Evolutionary conservation across 2,329 filamentous ascomycete genomes (phyloP).

Genomic region (Geosmithia flava): DNA sequence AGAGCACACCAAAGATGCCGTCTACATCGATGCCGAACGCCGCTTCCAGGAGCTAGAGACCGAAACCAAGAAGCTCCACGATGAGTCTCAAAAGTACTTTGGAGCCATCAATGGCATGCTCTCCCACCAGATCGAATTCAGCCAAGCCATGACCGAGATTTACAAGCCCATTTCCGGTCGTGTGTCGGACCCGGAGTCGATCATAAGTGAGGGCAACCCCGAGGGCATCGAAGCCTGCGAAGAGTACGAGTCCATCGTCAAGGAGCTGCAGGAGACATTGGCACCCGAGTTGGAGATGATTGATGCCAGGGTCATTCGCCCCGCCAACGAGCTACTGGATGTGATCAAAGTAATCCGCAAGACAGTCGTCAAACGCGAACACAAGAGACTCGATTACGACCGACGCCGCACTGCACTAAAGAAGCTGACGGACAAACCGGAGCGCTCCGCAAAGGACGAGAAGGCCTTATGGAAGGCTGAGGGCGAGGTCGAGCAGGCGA

Average conservation of each 20-base stretch:
- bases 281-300: constrained; percentile 96
- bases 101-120: constrained; percentile 98
- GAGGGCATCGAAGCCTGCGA: constrained; percentile 93
- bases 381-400: constrained; percentile 96
- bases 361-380: constrained; percentile 75
- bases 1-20: constrained; percentile 85
- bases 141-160: constrained; percentile 86
- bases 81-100: constrained; percentile 96
- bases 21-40: constrained; percentile 90
- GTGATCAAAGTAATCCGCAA: constrained; percentile 95
- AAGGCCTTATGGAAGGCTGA: constrained; percentile 96
- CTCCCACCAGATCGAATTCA: constrained; percentile 95
- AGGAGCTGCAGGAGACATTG: constrained; percentile 78
- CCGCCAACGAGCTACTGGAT: constrained; percentile 84
- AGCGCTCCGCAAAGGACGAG: constrained; percentile 90
- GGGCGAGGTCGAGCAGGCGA: constrained; percentile 78
- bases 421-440: constrained; percentile 96
- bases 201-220: constrained; percentile 71
- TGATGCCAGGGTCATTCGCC: constrained; percentile 77
- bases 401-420: constrained; percentile 73
- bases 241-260: constrained; percentile 86
- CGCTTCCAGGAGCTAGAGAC: constrained; percentile 88
- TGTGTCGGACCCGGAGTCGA: constrained; percentile 80
- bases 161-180: constrained; percentile 98
- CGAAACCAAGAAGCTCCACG: constrained; percentile 93